Base-by-base conservation (phyloP, 2,329 filamentous ascomycete species). In the Emmonsia crescens region DNA sequence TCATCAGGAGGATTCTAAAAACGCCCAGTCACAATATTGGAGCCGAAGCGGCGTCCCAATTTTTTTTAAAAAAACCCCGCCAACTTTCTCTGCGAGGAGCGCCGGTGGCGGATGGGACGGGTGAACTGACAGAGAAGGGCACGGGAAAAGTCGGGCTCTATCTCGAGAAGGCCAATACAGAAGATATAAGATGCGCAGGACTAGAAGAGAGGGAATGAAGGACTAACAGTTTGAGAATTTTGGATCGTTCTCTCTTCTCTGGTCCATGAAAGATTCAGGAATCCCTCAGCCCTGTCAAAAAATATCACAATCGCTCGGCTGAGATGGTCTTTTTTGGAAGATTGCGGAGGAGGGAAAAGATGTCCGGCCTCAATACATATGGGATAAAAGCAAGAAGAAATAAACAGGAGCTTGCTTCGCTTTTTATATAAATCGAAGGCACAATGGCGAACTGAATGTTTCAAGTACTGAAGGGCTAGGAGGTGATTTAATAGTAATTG, bases 1-100 rank as follows among this genome's bases (percentile, higher is more conserved):
- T 46, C 38, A 44, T 57, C 38, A 57, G 55, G 40, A 21, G 55
- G 36, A 44, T 57, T 57, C 55, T 57, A 57, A 57, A 57, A 44
- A 44, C 9, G 24, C 36, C 55, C 55, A 57, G 55, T 57, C 55
- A 21, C 55, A 44, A 57, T 46, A 42, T 46, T 57, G 24, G 38
- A 44, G 55, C 40, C 9, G 55, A 19, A 44, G 40, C 36, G 38
- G 24, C 33, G 36, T 9, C 54, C 21, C 36, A 24, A n/a, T n/a
- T n/a, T n/a, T n/a, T n/a, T n/a, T n/a, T n/a, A n/a, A n/a, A n/a
- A 27, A 24, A 56, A 40, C 36, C 21, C 24, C 36, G n/a, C n/a
- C n/a, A n/a, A n/a, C 36, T 27, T 14, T 42, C 36, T 27, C 12
- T 42, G 27, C 19, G 36, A 40, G 36, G 14, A 24, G 24, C 36